These are phyloP conservation scores for Artemisia tridentata DNA, from an alignment of 129 eudicot species.

Conservation along the genomic window DNA sequence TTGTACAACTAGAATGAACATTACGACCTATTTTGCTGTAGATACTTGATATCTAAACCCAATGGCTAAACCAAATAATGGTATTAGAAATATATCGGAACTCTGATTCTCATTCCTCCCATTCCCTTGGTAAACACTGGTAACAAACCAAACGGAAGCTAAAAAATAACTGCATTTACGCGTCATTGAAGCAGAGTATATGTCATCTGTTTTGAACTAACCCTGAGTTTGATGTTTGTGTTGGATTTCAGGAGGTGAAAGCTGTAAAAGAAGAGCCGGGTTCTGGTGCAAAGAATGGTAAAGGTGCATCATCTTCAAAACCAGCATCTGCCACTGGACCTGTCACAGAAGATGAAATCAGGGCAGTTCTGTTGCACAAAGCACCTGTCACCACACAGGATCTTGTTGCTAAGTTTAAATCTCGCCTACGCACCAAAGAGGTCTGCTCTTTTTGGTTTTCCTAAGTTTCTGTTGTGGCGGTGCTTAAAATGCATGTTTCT, in stretches of 20 bases:
- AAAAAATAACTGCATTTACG: too few species aligned
- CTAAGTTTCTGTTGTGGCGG: not conserved
- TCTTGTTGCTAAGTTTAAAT: slow-evolving; percentile 80
- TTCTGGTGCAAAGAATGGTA: slow-evolving; percentile 42
- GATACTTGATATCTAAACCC: too few species aligned
- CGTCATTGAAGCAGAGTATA: not conserved
- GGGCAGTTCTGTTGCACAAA: slow-evolving; percentile 65
- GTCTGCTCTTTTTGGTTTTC: slow-evolving; percentile 29
- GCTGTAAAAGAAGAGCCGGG: slow-evolving; percentile 55
- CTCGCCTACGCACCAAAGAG: slow-evolving; percentile 71
- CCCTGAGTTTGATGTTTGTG: not conserved
- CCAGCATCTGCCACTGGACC: slow-evolving; percentile 52
- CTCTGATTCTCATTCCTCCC: too few species aligned
- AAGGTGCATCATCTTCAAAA: slow-evolving; percentile 45
- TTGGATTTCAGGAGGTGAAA: slow-evolving; percentile 59
- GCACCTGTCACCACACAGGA: slow-evolving; percentile 87
- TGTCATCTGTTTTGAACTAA: not conserved
- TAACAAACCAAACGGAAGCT: too few species aligned
- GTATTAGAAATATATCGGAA: too few species aligned
- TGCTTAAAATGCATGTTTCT: not conserved
- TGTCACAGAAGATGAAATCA: slow-evolving; percentile 88
- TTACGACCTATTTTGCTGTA: too few species aligned
- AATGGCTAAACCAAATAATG: too few species aligned
- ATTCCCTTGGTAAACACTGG: too few species aligned
- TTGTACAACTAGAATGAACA: too few species aligned